Evolutionary conservation across 257 asterid species (phyloP).

Genomic region (Echites panduratus): DNA sequence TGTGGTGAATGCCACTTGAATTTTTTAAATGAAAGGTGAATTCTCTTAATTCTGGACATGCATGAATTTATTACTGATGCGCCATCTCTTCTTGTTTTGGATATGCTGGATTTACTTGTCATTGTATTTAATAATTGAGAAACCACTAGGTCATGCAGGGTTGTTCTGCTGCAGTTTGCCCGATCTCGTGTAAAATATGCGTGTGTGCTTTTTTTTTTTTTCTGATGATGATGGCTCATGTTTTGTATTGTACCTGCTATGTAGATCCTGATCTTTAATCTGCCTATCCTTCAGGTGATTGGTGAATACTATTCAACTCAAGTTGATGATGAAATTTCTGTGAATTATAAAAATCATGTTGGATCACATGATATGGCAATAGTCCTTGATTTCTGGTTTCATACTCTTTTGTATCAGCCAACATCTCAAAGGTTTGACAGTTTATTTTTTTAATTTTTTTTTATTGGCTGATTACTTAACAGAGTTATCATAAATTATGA

Average conservation of each 20-base stretch:
- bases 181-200: not conserved
- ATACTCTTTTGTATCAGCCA: slow-evolving; percentile 73
- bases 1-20: not conserved
- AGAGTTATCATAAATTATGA: slow-evolving; percentile 20
- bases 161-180: too few species aligned
- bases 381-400: slow-evolving; percentile 88
- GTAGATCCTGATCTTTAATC: slow-evolving; percentile 3
- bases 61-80: not conserved
- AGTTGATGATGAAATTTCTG: slow-evolving; percentile 54
- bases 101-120: not conserved
- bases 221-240: not conserved
- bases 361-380: slow-evolving; percentile 62
- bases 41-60: not conserved
- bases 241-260: not conserved
- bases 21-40: not conserved
- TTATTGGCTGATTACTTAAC: not conserved
- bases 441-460: slow-evolving; percentile 1
- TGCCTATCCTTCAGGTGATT: slow-evolving; percentile 59
- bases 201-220: too few species aligned
- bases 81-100: not conserved
- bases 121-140: not conserved
- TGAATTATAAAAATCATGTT: slow-evolving; percentile 42
- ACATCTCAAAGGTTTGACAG: slow-evolving; percentile 59
- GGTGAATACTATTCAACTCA: slow-evolving; percentile 78
- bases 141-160: not conserved